These are phyloP conservation scores for Arxiozyma slooffiae DNA, from an alignment of 1,139 yeast species.

Conservation along the genomic window DNA sequence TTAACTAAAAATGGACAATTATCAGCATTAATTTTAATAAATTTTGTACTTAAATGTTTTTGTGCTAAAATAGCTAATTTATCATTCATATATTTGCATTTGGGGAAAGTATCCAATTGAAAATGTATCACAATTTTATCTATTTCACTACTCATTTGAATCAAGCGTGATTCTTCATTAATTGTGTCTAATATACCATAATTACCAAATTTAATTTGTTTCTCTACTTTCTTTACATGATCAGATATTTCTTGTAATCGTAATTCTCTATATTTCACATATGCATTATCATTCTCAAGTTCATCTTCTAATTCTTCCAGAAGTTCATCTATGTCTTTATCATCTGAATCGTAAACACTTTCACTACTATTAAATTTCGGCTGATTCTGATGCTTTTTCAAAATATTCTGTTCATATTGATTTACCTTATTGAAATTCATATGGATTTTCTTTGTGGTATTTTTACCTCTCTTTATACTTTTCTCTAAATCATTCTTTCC, in stretches of 20 bases:
- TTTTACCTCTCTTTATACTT: background rate
- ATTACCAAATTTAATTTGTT: constrained; percentile 32
- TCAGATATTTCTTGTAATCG: constrained; percentile 54
- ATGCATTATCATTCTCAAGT: constrained; percentile 46
- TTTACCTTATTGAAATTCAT: constrained; percentile 3
- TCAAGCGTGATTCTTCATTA: constrained; percentile 45
- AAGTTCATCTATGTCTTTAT: constrained; percentile 39
- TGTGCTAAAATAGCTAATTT: constrained; percentile 41
- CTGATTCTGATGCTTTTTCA: background rate
- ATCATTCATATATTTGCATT: constrained; percentile 52
- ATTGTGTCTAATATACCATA: constrained; percentile 38
- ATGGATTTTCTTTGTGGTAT: background rate
- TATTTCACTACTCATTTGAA: constrained; percentile 40
- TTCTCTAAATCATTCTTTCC: background rate
- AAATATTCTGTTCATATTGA: constrained; percentile 3
- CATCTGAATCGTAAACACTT: constrained; percentile 29
- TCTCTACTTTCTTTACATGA: constrained; percentile 36
- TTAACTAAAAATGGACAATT: constrained; percentile 63
- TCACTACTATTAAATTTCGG: background rate
- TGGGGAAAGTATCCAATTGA: constrained; percentile 48
- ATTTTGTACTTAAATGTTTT: constrained; percentile 48
- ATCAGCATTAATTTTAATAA: constrained; percentile 51
- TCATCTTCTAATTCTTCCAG: constrained; percentile 54
- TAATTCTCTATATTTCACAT: constrained; percentile 54
- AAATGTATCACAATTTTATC: constrained; percentile 52